Evolutionary conservation across 148 eudicot genomes (phyloP), one percentile per base, ranked within the genome.

Genomic region (Rhododendron vialii): DNA sequence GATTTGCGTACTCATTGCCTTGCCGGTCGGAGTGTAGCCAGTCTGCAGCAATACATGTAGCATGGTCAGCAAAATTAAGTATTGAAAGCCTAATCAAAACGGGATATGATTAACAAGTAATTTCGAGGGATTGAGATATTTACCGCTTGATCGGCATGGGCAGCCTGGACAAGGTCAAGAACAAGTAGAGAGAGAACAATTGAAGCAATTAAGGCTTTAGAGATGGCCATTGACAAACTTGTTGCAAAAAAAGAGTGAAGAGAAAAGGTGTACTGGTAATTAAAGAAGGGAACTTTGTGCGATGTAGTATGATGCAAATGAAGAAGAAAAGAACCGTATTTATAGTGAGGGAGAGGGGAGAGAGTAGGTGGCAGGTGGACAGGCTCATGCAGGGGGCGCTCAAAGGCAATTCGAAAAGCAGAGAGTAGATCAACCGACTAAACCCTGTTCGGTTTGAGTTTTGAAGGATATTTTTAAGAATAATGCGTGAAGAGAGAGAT

Each of bases 161-260:
- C 30, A 20, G 90, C 88, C 79, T 81, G 88, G 84, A 48, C 88
- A 80, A 79, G 85, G 65, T 86, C 53, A 47, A 90, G 73, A 63
- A 88, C 86, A 30, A 90, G 87, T 18, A 90, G 53, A 65, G 81
- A 74, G 26, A 90, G 83, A 82, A 88, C 73, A 48, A 90, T n/a
- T 74, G 90, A 86, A 50, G 87, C 88, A 48, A 86, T 41, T 12
- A 90, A 71, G 18, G 77, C 82, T 82, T 86, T 90, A 48, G 88
- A 48, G 55, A 82, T 75, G 33, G 87, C 90, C 91, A 90, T 82
- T 67, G 67, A 24, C 76, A 7, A 43, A 61, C 5, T 50, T 15
- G 65, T 24, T 51, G 51, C 33, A 6, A 30, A 5, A 50, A n/a
- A 1, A 33, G 28, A 30, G 63, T 15, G 65, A 48, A 18, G n/a